A percentile compares a stretch with the other conserved stretches of the same genome.
Evolutionary conservation across 2,329 filamentous ascomycete genomes (phyloP).

Genomic region (Podosphaera xanthii): DNA sequence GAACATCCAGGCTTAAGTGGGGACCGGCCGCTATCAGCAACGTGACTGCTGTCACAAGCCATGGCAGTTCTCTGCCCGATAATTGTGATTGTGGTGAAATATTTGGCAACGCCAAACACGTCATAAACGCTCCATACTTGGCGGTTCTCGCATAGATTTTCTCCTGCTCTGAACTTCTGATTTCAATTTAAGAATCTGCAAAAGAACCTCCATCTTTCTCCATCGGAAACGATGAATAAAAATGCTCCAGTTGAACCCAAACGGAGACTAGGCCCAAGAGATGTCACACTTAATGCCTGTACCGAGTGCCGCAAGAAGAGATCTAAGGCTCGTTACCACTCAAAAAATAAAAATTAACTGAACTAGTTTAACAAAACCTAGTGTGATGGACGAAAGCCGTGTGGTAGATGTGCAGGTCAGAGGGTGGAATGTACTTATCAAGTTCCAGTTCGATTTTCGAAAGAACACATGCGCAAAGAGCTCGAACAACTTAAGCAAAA

Average conservation of each 20-base stretch:
- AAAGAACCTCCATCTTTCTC: neutral
- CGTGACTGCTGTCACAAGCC: too few relatives aligned
- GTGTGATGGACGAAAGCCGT: constrained; percentile 33
- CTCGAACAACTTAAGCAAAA: constrained; percentile 32
- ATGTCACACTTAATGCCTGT: constrained; percentile 15
- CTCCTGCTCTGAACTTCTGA: too few relatives aligned
- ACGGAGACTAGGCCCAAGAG: constrained; percentile 12
- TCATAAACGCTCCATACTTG: too few relatives aligned
- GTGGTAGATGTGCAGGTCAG: constrained; percentile 29
- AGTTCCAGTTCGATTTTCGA: constrained; percentile 37
- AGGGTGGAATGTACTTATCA: constrained; percentile 35
- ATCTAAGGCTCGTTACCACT: constrained; percentile 9
- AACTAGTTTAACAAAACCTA: constrained; percentile 10
- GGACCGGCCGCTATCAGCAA: too few relatives aligned
- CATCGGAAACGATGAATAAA: neutral
- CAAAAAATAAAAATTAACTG: neutral
- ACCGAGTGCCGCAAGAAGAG: constrained; percentile 16
- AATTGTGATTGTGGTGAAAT: too few relatives aligned
- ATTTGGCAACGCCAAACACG: too few relatives aligned
- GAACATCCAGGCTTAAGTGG: too few relatives aligned
- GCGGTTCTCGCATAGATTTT: too few relatives aligned
- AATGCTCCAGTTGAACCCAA: constrained; percentile 9
- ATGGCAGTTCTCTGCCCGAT: too few relatives aligned
- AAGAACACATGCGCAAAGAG: constrained; percentile 35
- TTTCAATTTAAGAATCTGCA: too few relatives aligned